phyloP scores from a whole-genome alignment of 352 stramenopile genomes.

The Phytophthora hibernalis region DNA sequence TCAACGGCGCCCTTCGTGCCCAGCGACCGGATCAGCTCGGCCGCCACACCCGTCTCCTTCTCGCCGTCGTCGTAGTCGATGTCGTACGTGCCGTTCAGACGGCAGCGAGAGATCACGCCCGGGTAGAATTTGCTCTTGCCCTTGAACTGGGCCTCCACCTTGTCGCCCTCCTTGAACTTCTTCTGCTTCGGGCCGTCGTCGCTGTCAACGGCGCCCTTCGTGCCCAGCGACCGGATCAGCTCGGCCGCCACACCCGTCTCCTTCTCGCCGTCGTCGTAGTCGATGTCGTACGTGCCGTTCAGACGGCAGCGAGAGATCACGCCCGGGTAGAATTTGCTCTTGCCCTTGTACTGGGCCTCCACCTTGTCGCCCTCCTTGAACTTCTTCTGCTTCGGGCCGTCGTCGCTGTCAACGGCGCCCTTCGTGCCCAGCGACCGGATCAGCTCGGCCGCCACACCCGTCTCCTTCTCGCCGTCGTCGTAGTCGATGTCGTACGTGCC shows the following conservation, averaged over 20 bases:
- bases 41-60: constrained; percentile 14
- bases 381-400: constrained; percentile 22
- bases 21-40: constrained; percentile 7
- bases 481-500: constrained; percentile 29
- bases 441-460: constrained; percentile 23
- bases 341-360: constrained; percentile 27
- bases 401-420: constrained; percentile 15
- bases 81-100: constrained; percentile 12
- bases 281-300: constrained; percentile 27
- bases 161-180: constrained; percentile 13
- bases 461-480: constrained; percentile 25
- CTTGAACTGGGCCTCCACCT: constrained; percentile 15
- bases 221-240: constrained; percentile 8
- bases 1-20: background rate
- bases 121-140: constrained; percentile 15
- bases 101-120: constrained; percentile 11
- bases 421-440: constrained; percentile 19
- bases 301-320: constrained; percentile 24
- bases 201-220: background rate
- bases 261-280: constrained; percentile 26
- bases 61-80: constrained; percentile 14
- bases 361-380: constrained; percentile 27
- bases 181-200: constrained; percentile 8
- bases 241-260: constrained; percentile 24
- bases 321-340: constrained; percentile 24